Conservation (phyloP, 805 yeast species). For the Starmera dryadoides region DNA sequence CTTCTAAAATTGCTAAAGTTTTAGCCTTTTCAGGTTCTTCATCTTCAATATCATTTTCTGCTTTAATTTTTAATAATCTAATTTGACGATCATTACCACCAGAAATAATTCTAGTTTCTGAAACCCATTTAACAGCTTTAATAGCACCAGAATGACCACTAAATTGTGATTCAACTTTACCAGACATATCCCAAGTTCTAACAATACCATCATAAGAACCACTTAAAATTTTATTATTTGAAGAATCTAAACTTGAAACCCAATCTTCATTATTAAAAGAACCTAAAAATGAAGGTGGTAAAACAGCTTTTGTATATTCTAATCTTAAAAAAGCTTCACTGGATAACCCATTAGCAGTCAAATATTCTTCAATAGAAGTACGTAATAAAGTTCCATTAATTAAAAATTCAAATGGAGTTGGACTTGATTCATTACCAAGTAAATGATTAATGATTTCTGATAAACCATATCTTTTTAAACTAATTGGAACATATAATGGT, state of each 20-base stretch:
- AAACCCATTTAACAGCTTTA: constrained; percentile 73
- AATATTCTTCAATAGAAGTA: constrained; percentile 71
- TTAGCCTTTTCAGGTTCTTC: constrained; percentile 56
- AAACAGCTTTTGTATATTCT: constrained; percentile 86
- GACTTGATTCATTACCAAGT: constrained; percentile 40
- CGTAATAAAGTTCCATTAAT: constrained; percentile 79
- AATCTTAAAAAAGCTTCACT: constrained; percentile 71
- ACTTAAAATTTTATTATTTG: constrained; percentile 52
- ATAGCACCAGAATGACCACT: constrained; percentile 88
- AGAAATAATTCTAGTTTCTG: constrained; percentile 67
- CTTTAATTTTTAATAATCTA: constrained; percentile 76
- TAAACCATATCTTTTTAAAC: constrained; percentile 82
- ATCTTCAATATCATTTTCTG: constrained; percentile 31
- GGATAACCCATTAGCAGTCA: constrained; percentile 70
- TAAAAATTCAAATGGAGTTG: constrained; percentile 89
- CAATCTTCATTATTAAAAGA: constrained; percentile 92
- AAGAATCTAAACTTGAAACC: constrained; percentile 63
- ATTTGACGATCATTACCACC: constrained; percentile 87
- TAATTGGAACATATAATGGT: constrained; percentile 83
- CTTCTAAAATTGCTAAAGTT: constrained; percentile 80
- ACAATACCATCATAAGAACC: constrained; percentile 96
- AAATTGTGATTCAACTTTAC: constrained; percentile 71
- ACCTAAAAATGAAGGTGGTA: constrained; percentile 90
- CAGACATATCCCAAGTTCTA: constrained; percentile 78
- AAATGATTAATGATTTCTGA: constrained; percentile 94